Evolutionary conservation across 1,284 basidiomycete species (phyloP).

Genomic region (Pulveroboletus sp.): DNA sequence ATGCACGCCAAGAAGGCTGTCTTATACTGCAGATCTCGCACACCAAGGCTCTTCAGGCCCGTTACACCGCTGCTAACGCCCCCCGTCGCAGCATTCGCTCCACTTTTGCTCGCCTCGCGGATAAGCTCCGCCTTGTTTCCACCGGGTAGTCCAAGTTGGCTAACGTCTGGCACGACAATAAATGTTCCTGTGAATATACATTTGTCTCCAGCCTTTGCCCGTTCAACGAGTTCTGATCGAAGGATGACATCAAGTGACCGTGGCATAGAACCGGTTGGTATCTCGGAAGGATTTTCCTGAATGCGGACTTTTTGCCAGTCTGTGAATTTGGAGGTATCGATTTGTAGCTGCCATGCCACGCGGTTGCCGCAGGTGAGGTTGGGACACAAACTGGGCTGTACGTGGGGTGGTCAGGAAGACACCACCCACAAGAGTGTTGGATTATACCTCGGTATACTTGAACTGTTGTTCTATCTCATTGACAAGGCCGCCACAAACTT

Average conservation of each 20-base stretch:
- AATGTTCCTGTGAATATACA: conserved; percentile 98
- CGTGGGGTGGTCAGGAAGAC: conserved; percentile 4
- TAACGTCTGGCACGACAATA: conserved; percentile 98
- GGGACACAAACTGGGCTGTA: conserved; percentile 87
- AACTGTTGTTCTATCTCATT: conserved; percentile 99
- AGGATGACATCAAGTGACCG: conserved; percentile 94
- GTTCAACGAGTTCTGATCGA: conserved; percentile 93
- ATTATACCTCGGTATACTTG: conserved; percentile 96
- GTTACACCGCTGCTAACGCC: conserved; percentile 87
- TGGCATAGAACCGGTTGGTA: conserved; percentile 99
- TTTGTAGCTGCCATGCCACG: conserved; percentile 89
- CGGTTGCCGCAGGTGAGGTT: conserved; percentile 94
- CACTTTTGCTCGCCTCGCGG: conserved; percentile 77
- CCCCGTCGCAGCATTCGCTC: conserved; percentile 56
- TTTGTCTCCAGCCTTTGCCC: conserved; percentile 98
- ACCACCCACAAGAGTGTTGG: neutral
- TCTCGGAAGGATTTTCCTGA: conserved; percentile 98
- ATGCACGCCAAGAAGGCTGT: conserved; percentile 98
- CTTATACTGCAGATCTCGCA: conserved; percentile 96
- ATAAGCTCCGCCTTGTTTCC: conserved; percentile 92
- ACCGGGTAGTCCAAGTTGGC: conserved; percentile 93
- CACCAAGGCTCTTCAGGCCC: conserved; percentile 92
- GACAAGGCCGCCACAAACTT: conserved; percentile 84
- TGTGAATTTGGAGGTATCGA: conserved; percentile 95
- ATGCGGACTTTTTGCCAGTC: conserved; percentile 99